Evolutionary conservation across 1,284 basidiomycete species (phyloP).

Genomic region (Trametes versicolor): DNA sequence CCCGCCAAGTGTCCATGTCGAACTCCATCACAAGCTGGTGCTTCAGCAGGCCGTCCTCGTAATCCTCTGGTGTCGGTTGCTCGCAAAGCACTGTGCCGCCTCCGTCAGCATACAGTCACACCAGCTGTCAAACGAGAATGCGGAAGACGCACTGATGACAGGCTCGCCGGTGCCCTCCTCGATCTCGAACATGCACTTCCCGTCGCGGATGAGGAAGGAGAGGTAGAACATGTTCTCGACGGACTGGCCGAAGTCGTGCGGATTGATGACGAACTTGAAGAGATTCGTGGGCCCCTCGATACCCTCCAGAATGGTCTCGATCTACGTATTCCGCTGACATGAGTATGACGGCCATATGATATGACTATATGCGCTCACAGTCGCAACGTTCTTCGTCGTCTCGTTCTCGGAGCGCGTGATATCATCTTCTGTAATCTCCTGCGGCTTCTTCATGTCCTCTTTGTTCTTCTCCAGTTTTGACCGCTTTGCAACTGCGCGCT

Average conservation of each 20-base stretch:
- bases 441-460: slow-evolving; percentile 72
- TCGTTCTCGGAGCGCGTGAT: slow-evolving; percentile 82
- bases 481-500: slow-evolving; percentile 65
- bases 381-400: slow-evolving; percentile 83
- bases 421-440: slow-evolving; percentile 80
- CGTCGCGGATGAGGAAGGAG: slow-evolving; percentile 90
- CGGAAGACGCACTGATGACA: slow-evolving; percentile 67
- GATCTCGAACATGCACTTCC: slow-evolving; percentile 76
- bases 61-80: slow-evolving; percentile 71
- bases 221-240: slow-evolving; percentile 96
- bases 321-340: slow-evolving; percentile 46
- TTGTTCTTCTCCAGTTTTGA: slow-evolving; percentile 79
- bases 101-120: background rate
- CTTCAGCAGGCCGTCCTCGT: slow-evolving; percentile 69
- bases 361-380: slow-evolving; percentile 32
- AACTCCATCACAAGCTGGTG: slow-evolving; percentile 89
- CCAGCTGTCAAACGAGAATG: background rate
- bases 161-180: slow-evolving; percentile 71
- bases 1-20: slow-evolving; percentile 85
- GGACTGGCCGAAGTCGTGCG: slow-evolving; percentile 88
- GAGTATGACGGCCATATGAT: background rate
- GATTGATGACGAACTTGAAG: slow-evolving; percentile 89
- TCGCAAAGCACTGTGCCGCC: slow-evolving; percentile 64
- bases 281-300: slow-evolving; percentile 68
- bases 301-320: slow-evolving; percentile 62